Evolutionary conservation across 1,284 basidiomycete species (phyloP), one percentile per base, ranked within the genome.

Genomic region (Ustilago lituana): DNA sequence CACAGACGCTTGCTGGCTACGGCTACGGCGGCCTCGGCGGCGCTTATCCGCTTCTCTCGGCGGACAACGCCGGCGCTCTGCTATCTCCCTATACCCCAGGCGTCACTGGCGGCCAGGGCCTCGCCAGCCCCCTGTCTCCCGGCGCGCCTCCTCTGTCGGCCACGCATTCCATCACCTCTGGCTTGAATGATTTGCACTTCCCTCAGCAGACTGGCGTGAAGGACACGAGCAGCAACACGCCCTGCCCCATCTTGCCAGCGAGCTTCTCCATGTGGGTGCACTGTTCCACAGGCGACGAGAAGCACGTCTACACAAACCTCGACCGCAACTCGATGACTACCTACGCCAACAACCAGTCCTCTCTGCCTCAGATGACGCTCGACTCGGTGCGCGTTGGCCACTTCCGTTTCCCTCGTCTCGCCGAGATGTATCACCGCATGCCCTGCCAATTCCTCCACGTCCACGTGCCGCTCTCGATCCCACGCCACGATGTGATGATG

Each of bases 371-470:
- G 43, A 52, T 78, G 54, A 63, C 76, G 33, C 51, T 77, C 17
- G 73, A 74, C 35, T 69, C 69, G 38, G 65, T 77, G 26, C 62
- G 63, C 12, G 43, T 77, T 5, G 73, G 74, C 11, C 57, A 73
- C 33, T 70, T 72, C 60, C 77, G 79, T 32, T 84, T 83, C 73
- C 78, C 81, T 8, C 65, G 61, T 27, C 76, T 84, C 23, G 69
- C 70, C 4, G 76, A 71, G 43, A 83, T 84, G 82, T 73, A 77
- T 60, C 70, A 81, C 24, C 72, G 64, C 43, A 73, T 83, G 43
- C 78, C 79, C 6, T 84, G 83, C 56, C 83, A 83, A 50, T 84
- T 83, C 75, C 73, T 84, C 12, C 82, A 84, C 64, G 71, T 83
- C 47, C 76, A 82, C 22, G 78, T 84, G 22, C 77, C 81, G 20